Evolutionary conservation across 2,329 filamentous ascomycete genomes (phyloP), one percentile per base, ranked within the genome.

Genomic region (Dactylonectria macrodidyma): DNA sequence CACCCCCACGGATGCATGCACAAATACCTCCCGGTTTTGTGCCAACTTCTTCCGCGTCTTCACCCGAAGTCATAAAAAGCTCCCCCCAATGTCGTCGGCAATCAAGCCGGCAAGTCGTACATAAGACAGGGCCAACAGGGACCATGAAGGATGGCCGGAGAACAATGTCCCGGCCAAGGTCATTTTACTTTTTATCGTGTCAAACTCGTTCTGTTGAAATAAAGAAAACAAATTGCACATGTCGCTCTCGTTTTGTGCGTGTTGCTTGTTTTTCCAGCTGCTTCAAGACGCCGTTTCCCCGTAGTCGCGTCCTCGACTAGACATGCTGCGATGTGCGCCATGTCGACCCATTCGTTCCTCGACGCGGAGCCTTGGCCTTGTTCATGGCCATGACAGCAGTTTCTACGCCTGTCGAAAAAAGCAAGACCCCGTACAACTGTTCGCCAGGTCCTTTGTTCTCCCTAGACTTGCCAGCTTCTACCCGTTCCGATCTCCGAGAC

Each of bases 311-410:
- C 54, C 59, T 55, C 59, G 19, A 57, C 44, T 52, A 66, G 63
- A 55, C 38, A 66, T 66, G 64, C 54, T 66, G 41, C 64, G 64
- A 66, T 62, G 64, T 62, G 64, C 64, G 33, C 54, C 52, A 48
- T 66, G 59, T 59, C 64, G 64, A 55, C 64, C 64, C 52, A 62
- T 62, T 66, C 64, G 59, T 59, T 55, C 24, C 48, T 62, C 59
- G 51, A 34, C 51, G 51, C 52, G 64, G 54, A 55, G 59, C 54
- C 52, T 66, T 46, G 54, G 64, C 64, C 36, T 38, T 16, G 54
- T 48, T 54, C 22, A 59, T 54, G 62, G 44, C 30, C 47, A 62
- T 34, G 38, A 66, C 16, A n/a, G 19, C 14, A 34, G 19, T 12
- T 26, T 61, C n/a, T 48, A 46, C 12, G 33, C 7, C 36, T 58